Evolutionary conservation across 805 yeast species (phyloP).

Genomic region (Teunomyces funiuensis): DNA sequence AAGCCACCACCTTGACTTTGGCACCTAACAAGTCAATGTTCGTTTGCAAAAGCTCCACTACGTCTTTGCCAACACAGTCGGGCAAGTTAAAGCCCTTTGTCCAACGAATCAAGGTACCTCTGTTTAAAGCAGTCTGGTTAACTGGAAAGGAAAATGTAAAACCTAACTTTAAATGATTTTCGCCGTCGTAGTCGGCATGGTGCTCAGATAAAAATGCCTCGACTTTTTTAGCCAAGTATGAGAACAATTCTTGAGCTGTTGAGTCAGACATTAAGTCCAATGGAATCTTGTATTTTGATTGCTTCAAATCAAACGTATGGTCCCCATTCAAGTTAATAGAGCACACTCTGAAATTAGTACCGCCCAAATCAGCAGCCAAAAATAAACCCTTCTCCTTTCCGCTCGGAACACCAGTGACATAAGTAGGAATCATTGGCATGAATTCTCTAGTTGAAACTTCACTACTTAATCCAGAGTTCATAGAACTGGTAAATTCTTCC

Average conservation of each 20-base stretch:
- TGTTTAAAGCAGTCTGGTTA: constrained; percentile 73
- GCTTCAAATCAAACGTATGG: constrained; percentile 75
- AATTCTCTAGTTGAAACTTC: constrained; percentile 40
- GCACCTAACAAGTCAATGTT: constrained; percentile 60
- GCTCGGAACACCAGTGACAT: constrained; percentile 77
- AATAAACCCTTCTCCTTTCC: constrained; percentile 83
- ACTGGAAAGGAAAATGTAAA: constrained; percentile 95
- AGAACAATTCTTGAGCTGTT: constrained; percentile 65
- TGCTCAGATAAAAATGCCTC: constrained; percentile 62
- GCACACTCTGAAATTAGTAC: constrained; percentile 94
- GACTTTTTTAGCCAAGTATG: constrained; percentile 72
- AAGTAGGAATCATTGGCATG: constrained; percentile 91
- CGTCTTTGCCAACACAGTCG: constrained; percentile 84
- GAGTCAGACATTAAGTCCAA: constrained; percentile 66
- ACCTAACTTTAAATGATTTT: constrained; percentile 63
- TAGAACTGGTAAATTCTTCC: constrained; percentile 56
- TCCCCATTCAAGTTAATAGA: constrained; percentile 76
- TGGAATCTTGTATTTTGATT: constrained; percentile 78
- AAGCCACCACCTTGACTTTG: constrained; percentile 76
- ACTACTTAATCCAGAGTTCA: constrained; percentile 58
- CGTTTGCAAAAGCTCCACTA: constrained; percentile 68
- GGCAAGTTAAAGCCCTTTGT: constrained; percentile 89
- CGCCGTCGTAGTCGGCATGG: constrained; percentile 47
- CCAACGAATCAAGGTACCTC: constrained; percentile 90
- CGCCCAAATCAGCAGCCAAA: constrained; percentile 93